Percentiles rank a stretch among this genome's conserved stretches.
These are phyloP conservation scores for Prunus padus DNA, from an alignment of 306 rosid genomes.

Conservation along the genomic window DNA sequence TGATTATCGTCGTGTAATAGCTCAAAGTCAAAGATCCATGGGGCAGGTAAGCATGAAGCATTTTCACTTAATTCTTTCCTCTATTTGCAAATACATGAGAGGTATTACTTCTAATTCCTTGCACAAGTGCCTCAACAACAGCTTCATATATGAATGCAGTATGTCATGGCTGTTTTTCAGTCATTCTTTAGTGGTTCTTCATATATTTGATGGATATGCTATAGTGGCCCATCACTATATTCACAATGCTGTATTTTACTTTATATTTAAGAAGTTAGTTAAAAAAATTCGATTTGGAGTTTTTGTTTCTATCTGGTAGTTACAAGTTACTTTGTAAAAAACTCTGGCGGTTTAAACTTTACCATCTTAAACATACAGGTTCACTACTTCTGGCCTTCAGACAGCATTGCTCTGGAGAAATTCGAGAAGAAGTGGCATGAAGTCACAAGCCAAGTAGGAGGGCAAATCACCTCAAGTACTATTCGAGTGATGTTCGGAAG, in stretches of 20 bases:
- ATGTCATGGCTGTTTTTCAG: not conserved
- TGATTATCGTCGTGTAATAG: constrained; percentile 86
- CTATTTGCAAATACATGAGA: constrained; percentile 6
- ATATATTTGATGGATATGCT: not conserved
- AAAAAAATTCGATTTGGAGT: not conserved
- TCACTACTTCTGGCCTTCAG: constrained; percentile 77
- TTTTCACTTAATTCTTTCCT: constrained; percentile 16
- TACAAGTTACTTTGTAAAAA: not conserved
- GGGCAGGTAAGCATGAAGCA: constrained; percentile 50
- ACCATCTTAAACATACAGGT: constrained; percentile 43
- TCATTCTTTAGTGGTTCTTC: not conserved
- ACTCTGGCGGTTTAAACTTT: constrained; percentile 11
- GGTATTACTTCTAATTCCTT: not conserved
- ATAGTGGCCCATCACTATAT: not conserved
- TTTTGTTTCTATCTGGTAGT: not conserved
- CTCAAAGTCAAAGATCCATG: constrained; percentile 58
- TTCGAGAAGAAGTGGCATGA: constrained; percentile 80
- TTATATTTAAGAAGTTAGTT: not conserved
- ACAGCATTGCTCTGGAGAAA: constrained; percentile 41
- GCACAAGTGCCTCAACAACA: not conserved
- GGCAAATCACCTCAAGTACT: constrained; percentile 45
- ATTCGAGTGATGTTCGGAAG: constrained; percentile 95
- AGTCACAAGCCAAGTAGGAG: constrained; percentile 50
- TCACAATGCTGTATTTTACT: not conserved
- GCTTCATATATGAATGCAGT: not conserved